These are phyloP conservation scores for Pestalotiopsis sp. DNA, from an alignment of 2,329 filamentous ascomycete species.

Conservation along the genomic window DNA sequence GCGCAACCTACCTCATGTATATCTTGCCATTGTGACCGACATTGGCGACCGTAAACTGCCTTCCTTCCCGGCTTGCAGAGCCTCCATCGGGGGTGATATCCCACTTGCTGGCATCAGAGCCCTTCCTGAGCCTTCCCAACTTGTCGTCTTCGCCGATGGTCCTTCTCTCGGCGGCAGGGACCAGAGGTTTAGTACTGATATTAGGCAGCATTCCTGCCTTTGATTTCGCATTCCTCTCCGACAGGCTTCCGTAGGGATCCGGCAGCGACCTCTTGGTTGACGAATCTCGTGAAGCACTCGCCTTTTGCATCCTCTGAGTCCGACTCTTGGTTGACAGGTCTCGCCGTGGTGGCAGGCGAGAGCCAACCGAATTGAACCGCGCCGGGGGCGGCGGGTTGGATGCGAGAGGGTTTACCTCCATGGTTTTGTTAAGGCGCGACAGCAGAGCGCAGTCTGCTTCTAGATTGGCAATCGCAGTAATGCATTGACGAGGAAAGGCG, in stretches of 20 bases:
- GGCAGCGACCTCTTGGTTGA: conserved; percentile 27
- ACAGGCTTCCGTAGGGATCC: conserved; percentile 13
- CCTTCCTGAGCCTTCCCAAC: conserved; percentile 46
- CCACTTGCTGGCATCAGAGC: conserved; percentile 56
- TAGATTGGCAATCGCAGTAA: conserved; percentile 22
- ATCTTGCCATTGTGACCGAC: conserved; percentile 83
- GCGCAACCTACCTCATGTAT: conserved; percentile 70
- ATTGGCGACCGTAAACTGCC: conserved; percentile 79
- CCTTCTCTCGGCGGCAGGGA: conserved; percentile 29
- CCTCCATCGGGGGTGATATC: conserved; percentile 63
- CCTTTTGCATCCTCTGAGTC: conserved; percentile 23
- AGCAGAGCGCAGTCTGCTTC: conserved; percentile 33
- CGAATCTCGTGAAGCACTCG: conserved; percentile 21
- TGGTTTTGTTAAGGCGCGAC: conserved; percentile 28
- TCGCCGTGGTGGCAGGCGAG: conserved; percentile 25
- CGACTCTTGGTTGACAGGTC: conserved; percentile 22
- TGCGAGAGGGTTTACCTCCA: conserved; percentile 31
- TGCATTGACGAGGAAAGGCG: conserved; percentile 31
- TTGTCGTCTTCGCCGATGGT: conserved; percentile 30
- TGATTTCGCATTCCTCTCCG: conserved; percentile 21
- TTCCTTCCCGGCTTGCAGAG: conserved; percentile 65
- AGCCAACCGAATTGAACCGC: conserved; percentile 25
- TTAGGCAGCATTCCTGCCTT: conserved; percentile 25
- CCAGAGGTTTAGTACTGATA: conserved; percentile 27
- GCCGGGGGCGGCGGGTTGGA: conserved; percentile 25